A percentile compares a stretch with the other conserved stretches of the same genome.
Evolutionary conservation across 2,329 filamentous ascomycete species (phyloP).

Genomic region (Xylariaceae sp.): DNA sequence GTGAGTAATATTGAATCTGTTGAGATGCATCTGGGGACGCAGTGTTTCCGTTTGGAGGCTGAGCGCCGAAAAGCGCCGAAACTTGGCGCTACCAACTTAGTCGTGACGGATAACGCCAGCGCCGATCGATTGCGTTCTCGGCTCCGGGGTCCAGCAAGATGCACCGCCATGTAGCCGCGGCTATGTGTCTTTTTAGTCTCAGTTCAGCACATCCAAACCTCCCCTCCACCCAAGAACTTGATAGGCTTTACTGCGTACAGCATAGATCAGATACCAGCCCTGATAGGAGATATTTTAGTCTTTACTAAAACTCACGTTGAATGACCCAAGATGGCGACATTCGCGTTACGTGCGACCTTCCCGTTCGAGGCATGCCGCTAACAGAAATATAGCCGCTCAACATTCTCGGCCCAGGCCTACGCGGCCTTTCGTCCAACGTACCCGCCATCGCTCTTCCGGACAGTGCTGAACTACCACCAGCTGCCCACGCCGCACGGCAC

Average conservation of each 20-base stretch:
- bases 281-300: not conserved
- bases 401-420: constrained; percentile 60
- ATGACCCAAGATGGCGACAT: constrained; percentile 47
- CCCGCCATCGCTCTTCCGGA: constrained; percentile 56
- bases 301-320: constrained; percentile 9
- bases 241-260: too few species aligned
- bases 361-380: constrained; percentile 13
- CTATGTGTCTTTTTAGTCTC: too few species aligned
- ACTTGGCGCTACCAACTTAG: constrained; percentile 6
- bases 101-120: constrained; percentile 11
- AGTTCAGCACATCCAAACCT: too few species aligned
- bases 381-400: constrained; percentile 48
- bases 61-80: constrained; percentile 10
- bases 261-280: too few species aligned
- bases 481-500: constrained; percentile 35
- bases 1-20: constrained; percentile 23
- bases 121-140: constrained; percentile 20
- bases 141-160: too few species aligned
- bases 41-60: constrained; percentile 3
- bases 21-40: constrained; percentile 12
- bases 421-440: constrained; percentile 64
- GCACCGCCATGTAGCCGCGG: too few species aligned
- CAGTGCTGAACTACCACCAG: constrained; percentile 57
- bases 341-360: constrained; percentile 44
- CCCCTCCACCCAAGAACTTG: too few species aligned